Conservation (phyloP, 208 protist genomes). For the Leishmania major region DNA sequence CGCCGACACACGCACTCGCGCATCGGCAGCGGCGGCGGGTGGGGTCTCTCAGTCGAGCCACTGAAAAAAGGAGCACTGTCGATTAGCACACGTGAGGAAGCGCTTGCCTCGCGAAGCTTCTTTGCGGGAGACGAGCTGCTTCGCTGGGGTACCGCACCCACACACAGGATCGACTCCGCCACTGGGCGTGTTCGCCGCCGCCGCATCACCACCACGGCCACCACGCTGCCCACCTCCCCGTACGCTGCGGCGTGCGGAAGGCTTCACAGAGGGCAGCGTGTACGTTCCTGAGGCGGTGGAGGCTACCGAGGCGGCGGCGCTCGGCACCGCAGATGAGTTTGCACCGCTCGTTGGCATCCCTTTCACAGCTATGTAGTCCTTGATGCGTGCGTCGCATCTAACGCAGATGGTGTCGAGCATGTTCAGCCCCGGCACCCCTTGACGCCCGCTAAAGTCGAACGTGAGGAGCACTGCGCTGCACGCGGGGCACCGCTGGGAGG, state of each 20-base stretch:
- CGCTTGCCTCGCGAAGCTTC: slow-evolving; percentile 61
- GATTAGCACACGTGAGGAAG: slow-evolving; percentile 76
- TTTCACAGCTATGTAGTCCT: slow-evolving; percentile 79
- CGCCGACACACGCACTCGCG: not conserved
- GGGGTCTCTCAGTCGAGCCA: slow-evolving; percentile 60
- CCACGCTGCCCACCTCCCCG: slow-evolving; percentile 22
- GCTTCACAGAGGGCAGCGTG: slow-evolving; percentile 48
- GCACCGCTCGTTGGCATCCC: slow-evolving; percentile 16
- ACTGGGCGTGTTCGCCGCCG: not conserved
- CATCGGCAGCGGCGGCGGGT: not conserved
- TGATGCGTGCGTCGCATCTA: slow-evolving; percentile 76
- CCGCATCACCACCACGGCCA: slow-evolving; percentile 15
- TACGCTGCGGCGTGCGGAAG: slow-evolving; percentile 5
- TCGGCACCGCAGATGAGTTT: slow-evolving; percentile 4
- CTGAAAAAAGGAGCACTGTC: slow-evolving; percentile 81
- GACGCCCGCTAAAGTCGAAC: slow-evolving; percentile 79
- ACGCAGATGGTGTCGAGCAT: slow-evolving; percentile 72
- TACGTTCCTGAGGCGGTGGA: slow-evolving; percentile 29
- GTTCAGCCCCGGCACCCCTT: slow-evolving; percentile 69
- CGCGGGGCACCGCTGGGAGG: slow-evolving; percentile 48
- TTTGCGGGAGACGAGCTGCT: slow-evolving; percentile 78
- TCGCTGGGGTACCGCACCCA: slow-evolving; percentile 62
- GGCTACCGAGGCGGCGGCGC: not conserved
- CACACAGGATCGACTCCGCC: slow-evolving; percentile 36
- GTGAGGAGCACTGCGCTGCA: slow-evolving; percentile 69